Conservation (phyloP, 257 asterid species). For the Handroanthus guayacan region DNA sequence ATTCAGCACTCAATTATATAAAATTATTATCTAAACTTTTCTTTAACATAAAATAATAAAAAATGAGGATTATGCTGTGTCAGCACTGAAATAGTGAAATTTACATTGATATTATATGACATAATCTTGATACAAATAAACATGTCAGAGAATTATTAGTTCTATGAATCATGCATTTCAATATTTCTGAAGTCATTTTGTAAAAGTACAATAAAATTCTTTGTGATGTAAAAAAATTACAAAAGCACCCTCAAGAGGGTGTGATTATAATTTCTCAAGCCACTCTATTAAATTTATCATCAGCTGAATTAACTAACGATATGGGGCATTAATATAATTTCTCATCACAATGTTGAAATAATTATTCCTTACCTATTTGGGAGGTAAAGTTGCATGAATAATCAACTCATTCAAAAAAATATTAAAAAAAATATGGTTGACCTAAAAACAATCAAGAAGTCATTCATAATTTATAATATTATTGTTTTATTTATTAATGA, state of each 20-base stretch:
- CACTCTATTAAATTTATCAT: no score
- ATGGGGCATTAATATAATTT: no score
- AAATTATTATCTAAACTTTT: background rate
- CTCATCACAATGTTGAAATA: background rate
- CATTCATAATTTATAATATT: background rate
- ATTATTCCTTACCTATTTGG: background rate
- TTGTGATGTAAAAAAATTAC: no score
- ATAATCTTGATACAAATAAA: no score
- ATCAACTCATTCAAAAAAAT: background rate
- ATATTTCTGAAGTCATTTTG: no score
- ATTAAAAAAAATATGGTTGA: background rate
- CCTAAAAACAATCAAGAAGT: background rate
- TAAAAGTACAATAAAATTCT: no score
- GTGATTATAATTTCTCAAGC: no score
- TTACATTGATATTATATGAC: no score
- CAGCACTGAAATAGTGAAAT: background rate
- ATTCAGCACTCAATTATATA: slow-evolving; percentile 27
- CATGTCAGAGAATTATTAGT: no score
- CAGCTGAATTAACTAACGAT: background rate
- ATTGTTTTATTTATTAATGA: background rate
- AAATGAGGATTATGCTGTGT: background rate
- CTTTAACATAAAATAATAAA: background rate
- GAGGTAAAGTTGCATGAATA: background rate
- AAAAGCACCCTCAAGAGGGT: no score
- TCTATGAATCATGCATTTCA: no score